Percentiles rank a stretch among this genome's conserved stretches.
These are phyloP conservation scores for Orobanche coerulescens DNA, from an alignment of 257 asterid species.

Conservation along the genomic window DNA sequence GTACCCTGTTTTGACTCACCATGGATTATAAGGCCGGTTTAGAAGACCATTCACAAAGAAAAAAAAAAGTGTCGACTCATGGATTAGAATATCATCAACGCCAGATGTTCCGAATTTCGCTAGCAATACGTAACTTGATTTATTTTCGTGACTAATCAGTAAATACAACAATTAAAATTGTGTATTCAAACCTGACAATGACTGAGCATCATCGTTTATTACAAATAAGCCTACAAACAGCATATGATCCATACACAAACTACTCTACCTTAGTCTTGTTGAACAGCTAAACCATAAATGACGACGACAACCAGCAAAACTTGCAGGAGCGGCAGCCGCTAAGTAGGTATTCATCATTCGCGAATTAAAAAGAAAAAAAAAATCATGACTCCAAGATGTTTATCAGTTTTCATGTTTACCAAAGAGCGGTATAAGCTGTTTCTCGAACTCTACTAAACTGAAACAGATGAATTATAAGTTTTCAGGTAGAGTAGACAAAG, in stretches of 20 bases:
- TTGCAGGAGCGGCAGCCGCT: not conserved
- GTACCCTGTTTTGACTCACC: too few relatives aligned
- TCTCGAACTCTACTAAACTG: constrained; percentile 91
- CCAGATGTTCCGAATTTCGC: too few relatives aligned
- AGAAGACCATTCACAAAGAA: too few relatives aligned
- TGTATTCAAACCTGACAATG: too few relatives aligned
- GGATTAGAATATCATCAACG: too few relatives aligned
- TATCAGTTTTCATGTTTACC: constrained; percentile 30
- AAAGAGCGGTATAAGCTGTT: constrained; percentile 55
- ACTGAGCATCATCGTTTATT: too few relatives aligned
- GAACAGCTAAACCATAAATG: not conserved
- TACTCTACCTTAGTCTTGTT: not conserved
- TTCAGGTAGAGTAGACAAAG: not conserved
- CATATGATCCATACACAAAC: constrained; percentile 8
- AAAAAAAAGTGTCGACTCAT: too few relatives aligned
- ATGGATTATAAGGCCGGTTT: too few relatives aligned
- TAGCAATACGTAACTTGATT: too few relatives aligned
- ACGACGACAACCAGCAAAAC: not conserved
- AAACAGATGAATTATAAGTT: constrained; percentile 13
- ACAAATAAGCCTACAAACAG: constrained; percentile 16
- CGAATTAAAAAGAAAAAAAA: not conserved
- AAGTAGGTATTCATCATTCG: not conserved
- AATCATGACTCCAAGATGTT: not conserved
- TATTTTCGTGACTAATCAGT: too few relatives aligned
- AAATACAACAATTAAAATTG: too few relatives aligned